Evolutionary conservation across 208 protist species (phyloP).

Genomic region (Angomonas ambiguus): DNA sequence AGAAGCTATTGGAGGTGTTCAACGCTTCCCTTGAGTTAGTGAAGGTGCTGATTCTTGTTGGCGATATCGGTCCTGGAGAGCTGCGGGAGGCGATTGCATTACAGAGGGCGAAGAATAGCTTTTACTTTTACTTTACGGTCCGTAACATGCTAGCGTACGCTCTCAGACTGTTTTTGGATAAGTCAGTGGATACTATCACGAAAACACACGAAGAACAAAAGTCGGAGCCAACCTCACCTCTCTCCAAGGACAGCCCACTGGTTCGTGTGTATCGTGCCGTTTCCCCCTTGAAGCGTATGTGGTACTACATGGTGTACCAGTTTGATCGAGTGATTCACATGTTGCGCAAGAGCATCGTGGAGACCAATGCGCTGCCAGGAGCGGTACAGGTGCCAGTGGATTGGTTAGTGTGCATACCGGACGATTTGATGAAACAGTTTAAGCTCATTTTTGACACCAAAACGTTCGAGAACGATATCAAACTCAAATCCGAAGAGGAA

Average conservation of each 20-base stretch:
- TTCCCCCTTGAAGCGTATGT: not conserved
- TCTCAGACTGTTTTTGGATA: not conserved
- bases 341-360: too few relatives aligned
- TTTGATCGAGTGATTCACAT: not conserved
- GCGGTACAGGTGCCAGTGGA: not conserved
- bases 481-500: not conserved
- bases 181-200: not conserved
- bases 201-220: not conserved
- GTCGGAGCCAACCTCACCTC: not conserved
- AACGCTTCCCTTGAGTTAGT: not conserved
- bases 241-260: not conserved
- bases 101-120: not conserved
- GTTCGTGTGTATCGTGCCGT: not conserved
- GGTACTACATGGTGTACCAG: constrained; percentile 4
- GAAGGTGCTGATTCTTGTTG: not conserved
- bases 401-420: not conserved
- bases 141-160: not conserved
- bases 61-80: not conserved
- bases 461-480: not conserved
- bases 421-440: constrained; percentile 3
- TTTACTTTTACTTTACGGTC: not conserved
- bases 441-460: not conserved
- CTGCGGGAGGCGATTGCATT: not conserved
- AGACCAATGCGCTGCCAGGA: not conserved
- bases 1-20: not conserved